Evolutionary conservation across 2,329 filamentous ascomycete species (phyloP), one percentile per base, ranked within the genome.

Genomic region (Pyricularia pennisetigena): DNA sequence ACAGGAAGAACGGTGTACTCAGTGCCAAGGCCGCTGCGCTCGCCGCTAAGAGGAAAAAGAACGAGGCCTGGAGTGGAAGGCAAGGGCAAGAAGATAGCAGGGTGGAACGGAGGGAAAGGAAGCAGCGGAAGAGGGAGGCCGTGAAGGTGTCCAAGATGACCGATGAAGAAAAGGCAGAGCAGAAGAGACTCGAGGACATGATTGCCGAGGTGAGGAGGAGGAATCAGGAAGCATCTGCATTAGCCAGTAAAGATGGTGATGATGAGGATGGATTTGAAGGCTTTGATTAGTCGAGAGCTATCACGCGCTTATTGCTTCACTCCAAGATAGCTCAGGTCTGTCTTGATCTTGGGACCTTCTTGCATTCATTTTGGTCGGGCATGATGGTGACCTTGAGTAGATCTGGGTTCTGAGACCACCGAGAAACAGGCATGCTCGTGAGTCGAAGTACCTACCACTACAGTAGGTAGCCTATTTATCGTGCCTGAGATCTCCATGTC

Each of bases 51-150:
- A 79, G 85, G 73, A 85, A 86, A 76, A 81, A 87, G 77, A 84
- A 90, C 73, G 82, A 88, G 74, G 86, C 91, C 0, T 94, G 91
- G 90, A 94, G 90, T 76, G 85, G 83, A 69, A 91, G 91, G 76
- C 80, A 84, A 26, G 90, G 90, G 71, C 82, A 83, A 73, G 89
- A 89, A 73, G 88, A 88, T 28, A 80, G 85, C 69, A 86, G 88
- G 67, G 81, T 69, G 2, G 74, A 73, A 64, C 73, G 77, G 66
- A 71, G 77, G 23, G 76, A 78, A 70, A 77, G 76, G 74, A 78
- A 76, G 72, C 70, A 75, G 62, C 72, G 75, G 70, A 77, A 74
- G 73, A 73, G 85, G 69, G 89, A 93, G 70, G 86, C 86, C 10
- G 86, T 89, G 75, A 81, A 82, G 71, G 79, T 83, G 74, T 83